Conservation (phyloP, 805 yeast species). For the Ogataea siamensis region DNA sequence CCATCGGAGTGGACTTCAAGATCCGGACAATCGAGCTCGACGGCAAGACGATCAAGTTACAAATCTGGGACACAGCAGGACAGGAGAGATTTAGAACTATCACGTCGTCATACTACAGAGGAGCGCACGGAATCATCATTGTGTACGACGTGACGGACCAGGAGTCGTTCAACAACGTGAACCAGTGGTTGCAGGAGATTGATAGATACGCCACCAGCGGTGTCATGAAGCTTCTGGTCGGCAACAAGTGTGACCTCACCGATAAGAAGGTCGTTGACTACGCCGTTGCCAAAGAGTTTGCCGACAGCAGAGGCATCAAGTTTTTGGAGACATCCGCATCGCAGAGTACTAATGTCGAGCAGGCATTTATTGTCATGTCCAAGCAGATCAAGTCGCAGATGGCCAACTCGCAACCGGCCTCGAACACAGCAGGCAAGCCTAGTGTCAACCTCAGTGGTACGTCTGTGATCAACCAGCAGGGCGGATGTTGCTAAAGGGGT, state of each 20-base stretch:
- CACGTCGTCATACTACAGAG: conserved; percentile 96
- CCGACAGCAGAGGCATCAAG: conserved; percentile 91
- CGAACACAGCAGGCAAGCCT: conserved; percentile 46
- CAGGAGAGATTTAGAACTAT: conserved; percentile 98
- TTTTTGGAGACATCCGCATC: conserved; percentile 95
- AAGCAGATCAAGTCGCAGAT: conserved; percentile 96
- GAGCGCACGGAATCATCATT: conserved; percentile 97
- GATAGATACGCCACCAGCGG: conserved; percentile 98
- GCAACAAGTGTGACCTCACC: conserved; percentile 91
- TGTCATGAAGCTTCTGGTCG: conserved; percentile 91
- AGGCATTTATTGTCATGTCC: conserved; percentile 98
- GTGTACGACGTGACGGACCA: conserved; percentile 98
- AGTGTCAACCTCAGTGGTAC: conserved; percentile 75
- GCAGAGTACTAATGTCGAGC: conserved; percentile 94
- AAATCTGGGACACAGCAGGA: conserved; percentile 99
- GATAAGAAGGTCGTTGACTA: conserved; percentile 95
- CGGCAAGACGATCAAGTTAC: conserved; percentile 95
- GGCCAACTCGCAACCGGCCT: conserved; percentile 58
- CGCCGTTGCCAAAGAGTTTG: conserved; percentile 95
- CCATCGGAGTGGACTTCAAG: conserved; percentile 95
- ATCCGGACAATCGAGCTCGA: conserved; percentile 89
- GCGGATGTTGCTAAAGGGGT: conserved; percentile 46
- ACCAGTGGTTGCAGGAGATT: conserved; percentile 98
- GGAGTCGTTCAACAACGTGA: conserved; percentile 92
- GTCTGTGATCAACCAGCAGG: conserved; percentile 42